These are phyloP conservation scores for Fusarium sp. DNA, from an alignment of 2,329 filamentous ascomycete genomes.

Conservation along the genomic window DNA sequence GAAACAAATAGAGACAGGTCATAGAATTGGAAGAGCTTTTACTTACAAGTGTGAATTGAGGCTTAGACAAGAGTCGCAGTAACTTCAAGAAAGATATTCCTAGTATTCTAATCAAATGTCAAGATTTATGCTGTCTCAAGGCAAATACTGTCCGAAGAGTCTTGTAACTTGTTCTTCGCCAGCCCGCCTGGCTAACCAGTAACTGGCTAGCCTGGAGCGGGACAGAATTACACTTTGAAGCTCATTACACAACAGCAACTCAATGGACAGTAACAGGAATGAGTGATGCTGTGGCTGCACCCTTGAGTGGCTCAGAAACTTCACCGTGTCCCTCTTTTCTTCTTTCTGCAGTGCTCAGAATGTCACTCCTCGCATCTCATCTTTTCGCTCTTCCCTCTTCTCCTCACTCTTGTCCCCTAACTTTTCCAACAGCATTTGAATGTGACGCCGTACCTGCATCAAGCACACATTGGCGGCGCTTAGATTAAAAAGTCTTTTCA, in stretches of 20 bases:
- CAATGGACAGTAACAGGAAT: constrained; percentile 12
- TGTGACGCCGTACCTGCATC: constrained; percentile 42
- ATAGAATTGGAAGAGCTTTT: not conserved
- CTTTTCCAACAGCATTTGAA: constrained; percentile 23
- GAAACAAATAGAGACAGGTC: not conserved
- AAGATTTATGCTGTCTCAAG: too few species aligned
- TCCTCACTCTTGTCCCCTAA: constrained; percentile 12
- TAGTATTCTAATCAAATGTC: not conserved
- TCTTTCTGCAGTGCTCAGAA: constrained; percentile 1
- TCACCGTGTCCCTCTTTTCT: not conserved
- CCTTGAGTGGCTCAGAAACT: constrained; percentile 12
- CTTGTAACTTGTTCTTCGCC: not conserved
- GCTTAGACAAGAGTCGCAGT: not conserved
- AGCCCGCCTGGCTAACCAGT: not conserved
- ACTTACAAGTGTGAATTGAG: not conserved
- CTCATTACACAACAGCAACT: constrained; percentile 33
- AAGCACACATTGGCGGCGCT: constrained; percentile 31
- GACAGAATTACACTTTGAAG: constrained; percentile 5
- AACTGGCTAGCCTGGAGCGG: constrained; percentile 13
- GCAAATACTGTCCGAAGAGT: not conserved
- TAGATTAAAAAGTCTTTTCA: not conserved
- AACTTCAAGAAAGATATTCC: not conserved
- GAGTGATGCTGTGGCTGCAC: constrained; percentile 42
- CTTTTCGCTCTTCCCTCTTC: constrained; percentile 2
- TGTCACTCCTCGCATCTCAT: constrained; percentile 34